Evolutionary conservation across 2,329 filamentous ascomycete species (phyloP), one percentile per base, ranked within the genome.

Genomic region (Colletotrichum truncatum): DNA sequence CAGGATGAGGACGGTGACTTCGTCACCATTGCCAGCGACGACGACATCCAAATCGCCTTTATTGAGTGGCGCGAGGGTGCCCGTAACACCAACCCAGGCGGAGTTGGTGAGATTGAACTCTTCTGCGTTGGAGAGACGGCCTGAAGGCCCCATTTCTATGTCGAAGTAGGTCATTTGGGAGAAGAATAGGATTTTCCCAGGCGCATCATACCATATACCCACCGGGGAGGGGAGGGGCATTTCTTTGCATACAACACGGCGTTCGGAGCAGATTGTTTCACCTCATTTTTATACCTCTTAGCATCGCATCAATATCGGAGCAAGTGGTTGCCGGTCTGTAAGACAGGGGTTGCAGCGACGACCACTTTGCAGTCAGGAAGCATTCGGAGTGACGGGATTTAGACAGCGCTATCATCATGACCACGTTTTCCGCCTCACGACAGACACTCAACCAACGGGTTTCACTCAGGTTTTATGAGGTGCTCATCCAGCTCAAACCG

Each of bases 11-110:
- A 99, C 70, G 93, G 93, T 51, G 96, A 98, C 73, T 95, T 91
- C 74, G 93, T 99, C 67, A 94, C 91, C 54, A 98, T 99, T 58
- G 92, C 96, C 76, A 95, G 92, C 67, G 96, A 99, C 73, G 96
- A 99, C 73, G 96, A 98, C 70, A 96, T 99, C 43, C 93, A 97
- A 73, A 94, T 96, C 71, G 96, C 96, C 4, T 97, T 99, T 74
- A 91, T 94, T 76, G 94, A 97, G 71, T 98, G 94, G 94, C 89
- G 92, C 32, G 94, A 97, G 74, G 91, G 85, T 76, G 75, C 82
- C 28, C 79, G 79, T 65, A 83, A 82, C 70, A 81, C 82, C 76
- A 84, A 86, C 54, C 85, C 87, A 54, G 91, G 90, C 43, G 89
- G 91, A 70, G 89, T 97, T 43, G 94, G 93, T 70, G 94, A 97